Evolutionary conservation across 2,329 filamentous ascomycete species (phyloP), one percentile per base, ranked within the genome.

Genomic region (Pestalotiopsis sp.): DNA sequence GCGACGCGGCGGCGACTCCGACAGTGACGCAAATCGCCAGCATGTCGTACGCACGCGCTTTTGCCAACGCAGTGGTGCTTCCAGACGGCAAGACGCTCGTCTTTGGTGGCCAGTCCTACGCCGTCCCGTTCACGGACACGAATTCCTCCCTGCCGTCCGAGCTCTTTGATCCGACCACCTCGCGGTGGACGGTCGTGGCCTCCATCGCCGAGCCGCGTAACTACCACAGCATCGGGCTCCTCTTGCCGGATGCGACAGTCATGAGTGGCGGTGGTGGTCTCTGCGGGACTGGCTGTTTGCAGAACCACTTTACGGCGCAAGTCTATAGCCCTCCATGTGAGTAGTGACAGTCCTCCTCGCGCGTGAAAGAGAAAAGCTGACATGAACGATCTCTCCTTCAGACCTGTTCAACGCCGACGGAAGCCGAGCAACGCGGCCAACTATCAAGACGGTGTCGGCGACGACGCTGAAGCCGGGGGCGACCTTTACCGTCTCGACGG

Each of bases 271-370:
- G 84, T 13, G 82, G 84, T 12, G 84, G 85, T 2, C 77, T 87
- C 1, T 87, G 84, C 67, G 81, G 79, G 25, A 76, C 72, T 25
- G 77, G 75, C 62, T 84, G 82, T 69, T 68, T 75, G 3, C 77
- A 79, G 31, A 85, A 88, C 68, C 86, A 88, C 72, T 81, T 80
- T 64, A 83, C 88, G 69, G 80, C 75, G 4, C 81, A 88, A 73
- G 83, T 88, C 66, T 88, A 83, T 71, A 80, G 77, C 12, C 86
- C 86, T 2, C 82, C 84, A 0, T 88, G 45, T 52, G 20, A 52
- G 45, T 52, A 52, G 7, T 36, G 31, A 36, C 45, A 52, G 17
- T 3, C 41, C 13, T n/a, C 17, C n/a, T 52, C 17, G 2, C n/a
- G 17, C 45, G 7, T 52, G 45, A 12, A 20, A 52, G 45, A n/a